Base-by-base conservation (phyloP, 1,284 basidiomycete species). In the Cryptococcus jaspeensis region DNA sequence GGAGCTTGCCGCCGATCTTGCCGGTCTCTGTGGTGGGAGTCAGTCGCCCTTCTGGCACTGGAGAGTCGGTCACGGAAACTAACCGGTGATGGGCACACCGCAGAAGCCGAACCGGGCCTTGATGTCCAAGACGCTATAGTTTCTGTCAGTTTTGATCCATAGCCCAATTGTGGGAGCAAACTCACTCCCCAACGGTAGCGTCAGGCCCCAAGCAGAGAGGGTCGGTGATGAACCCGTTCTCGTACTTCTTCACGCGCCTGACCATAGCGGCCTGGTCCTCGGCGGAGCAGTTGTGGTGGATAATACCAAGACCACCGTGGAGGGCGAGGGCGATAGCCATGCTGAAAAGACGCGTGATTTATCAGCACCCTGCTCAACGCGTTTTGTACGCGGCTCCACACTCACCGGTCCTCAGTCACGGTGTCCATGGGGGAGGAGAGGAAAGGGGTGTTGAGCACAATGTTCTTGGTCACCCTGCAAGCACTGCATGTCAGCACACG, bases 371-470 rank as follows among this genome's bases (percentile, higher is more conserved):
- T 44, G n/a, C 9, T 50, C 48, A 37, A 37, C 12, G 6, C 9
- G 8, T 35, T 23, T 12, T 15, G 18, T 9, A 5, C 9, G 20
- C 7, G 9, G 41, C 28, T 9, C 28, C n/a, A 13, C 6, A 64
- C 71, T 53, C 55, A 73, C 67, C 94, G 87, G 60, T 84, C 86
- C 81, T 98, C 95, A 3, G 96, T 99, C 65, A 99, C 95, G 36
- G 95, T 99, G 81, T 99, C 95, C 95, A 99, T 99, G 42, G 96
- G 95, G 58, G 92, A 95, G 76, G 92, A 96, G 81, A 98, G 82
- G 81, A 99, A 96, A 0, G 96, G 95, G 0, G 94, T 94, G 81
- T 93, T 97, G 71, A 99, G 84, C 42, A 84, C 81, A 65, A 98
- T 91, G 72, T 97, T 97, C 57, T 89, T 86, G 46, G 95, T 97